Evolutionary conservation across 345 rosid species (phyloP), one percentile per base, ranked within the genome.

Genomic region (Eucalyptus camaldulensis): DNA sequence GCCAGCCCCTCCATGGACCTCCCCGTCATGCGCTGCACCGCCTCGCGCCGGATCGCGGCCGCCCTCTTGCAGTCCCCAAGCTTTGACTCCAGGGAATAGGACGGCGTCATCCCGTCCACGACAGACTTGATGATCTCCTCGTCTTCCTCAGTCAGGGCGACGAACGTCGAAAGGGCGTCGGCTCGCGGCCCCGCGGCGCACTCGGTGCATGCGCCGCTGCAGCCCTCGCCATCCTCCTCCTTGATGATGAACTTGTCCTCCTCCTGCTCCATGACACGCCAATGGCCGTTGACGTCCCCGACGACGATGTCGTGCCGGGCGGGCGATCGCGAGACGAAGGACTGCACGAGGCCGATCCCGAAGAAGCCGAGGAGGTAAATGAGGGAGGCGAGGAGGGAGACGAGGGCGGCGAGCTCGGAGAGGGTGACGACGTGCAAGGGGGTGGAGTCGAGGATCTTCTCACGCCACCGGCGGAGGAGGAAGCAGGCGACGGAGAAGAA

Each of bases 21-120:
- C 88, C 98, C 98, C 1, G 95, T 95, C 43, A 88, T 58, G 93
- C 96, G 95, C 95, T 96, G 99, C 58, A 98, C 87, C 4, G 98
- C 97, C 90, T 94, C 96, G 0, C 98, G 94, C 14, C 99, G 94
- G 40, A 98, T 92, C 87, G 90, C 49, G 13, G 95, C 99, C 3
- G 99, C 98, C 87, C 97, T 90, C 87, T 92, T 93, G 89, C 98
- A 97, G 87, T 97, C 97, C 6, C 98, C 98, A 12, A 97, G 94
- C 91, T 93, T 93, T 49, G 96, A 92, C 89, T 97, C 99, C 10
- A 96, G 94, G 11, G 95, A 91, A 89, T 97, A 94, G 0, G 99
- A 96, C 0, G 98, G 99, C 21, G 94, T 91, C 15, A 60, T 87
- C 1, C 98, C 98, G 21, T 89, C 90, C 13, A 95, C 56, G 10